A percentile compares a stretch with the other conserved stretches of the same genome.
Conservation (phyloP, 1,284 basidiomycete species). For the Neotropicomus parvogracilis region DNA sequence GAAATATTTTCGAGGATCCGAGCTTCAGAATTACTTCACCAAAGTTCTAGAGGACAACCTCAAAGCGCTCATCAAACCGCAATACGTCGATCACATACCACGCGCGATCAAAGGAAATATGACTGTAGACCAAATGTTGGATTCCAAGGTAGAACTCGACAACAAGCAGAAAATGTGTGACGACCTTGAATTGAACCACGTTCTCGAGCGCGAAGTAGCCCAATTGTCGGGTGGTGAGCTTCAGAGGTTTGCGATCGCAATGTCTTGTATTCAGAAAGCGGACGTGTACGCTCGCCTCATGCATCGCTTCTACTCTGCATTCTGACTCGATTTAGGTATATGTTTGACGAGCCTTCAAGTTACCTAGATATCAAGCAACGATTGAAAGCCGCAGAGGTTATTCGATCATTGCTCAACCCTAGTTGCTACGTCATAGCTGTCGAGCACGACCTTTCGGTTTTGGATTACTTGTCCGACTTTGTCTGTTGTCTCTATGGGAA, state of each 20-base stretch:
- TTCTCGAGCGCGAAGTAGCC: constrained; percentile 77
- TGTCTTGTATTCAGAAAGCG: constrained; percentile 88
- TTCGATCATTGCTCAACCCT: constrained; percentile 77
- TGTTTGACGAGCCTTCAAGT: constrained; percentile 97
- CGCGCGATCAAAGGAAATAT: constrained; percentile 88
- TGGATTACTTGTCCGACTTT: constrained; percentile 96
- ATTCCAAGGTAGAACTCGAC: constrained; percentile 79
- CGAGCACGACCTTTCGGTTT: constrained; percentile 95
- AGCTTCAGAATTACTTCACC: constrained; percentile 97
- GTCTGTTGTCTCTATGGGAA: constrained; percentile 96
- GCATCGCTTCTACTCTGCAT: background rate
- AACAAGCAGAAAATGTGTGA: constrained; percentile 82
- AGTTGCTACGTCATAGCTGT: constrained; percentile 92
- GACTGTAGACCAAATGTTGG: constrained; percentile 86
- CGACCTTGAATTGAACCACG: constrained; percentile 81
- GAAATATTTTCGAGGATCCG: constrained; percentile 95
- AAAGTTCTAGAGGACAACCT: constrained; percentile 98
- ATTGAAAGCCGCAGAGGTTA: constrained; percentile 92
- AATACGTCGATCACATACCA: constrained; percentile 98
- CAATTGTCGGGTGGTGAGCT: constrained; percentile 94
- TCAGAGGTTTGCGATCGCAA: constrained; percentile 93
- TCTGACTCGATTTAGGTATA: constrained; percentile 57
- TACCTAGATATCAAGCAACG: constrained; percentile 96
- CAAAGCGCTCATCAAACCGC: constrained; percentile 96
- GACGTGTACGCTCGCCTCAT: constrained; percentile 66